Percentiles rank a stretch among this genome's conserved stretches.
Evolutionary conservation across 2,329 filamentous ascomycete genomes (phyloP).

Genomic region (Paecilomyces sp.): DNA sequence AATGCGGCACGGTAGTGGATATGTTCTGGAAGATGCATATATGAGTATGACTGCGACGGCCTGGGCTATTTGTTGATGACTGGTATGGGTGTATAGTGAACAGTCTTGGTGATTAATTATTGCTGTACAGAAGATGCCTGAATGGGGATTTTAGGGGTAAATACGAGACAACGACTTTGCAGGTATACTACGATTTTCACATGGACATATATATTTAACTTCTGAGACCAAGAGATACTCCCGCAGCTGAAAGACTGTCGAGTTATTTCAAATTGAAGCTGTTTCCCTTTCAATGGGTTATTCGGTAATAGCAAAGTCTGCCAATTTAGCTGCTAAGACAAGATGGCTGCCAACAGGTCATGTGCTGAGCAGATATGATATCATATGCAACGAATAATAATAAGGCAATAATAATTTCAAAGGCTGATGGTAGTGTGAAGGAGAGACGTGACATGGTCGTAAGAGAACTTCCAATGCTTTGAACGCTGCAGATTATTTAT

Average conservation of each 20-base stretch:
- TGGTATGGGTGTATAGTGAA: neutral
- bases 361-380: neutral
- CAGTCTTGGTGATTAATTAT: neutral
- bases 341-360: neutral
- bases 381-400: neutral
- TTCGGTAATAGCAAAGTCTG: neutral
- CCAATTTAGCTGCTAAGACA: neutral
- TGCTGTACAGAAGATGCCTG: neutral
- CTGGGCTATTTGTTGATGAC: neutral
- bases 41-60: neutral
- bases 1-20: constrained; percentile 7
- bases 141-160: neutral
- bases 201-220: neutral
- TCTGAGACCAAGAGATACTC: neutral
- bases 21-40: neutral
- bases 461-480: neutral
- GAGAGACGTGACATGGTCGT: neutral
- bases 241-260: neutral
- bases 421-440: neutral
- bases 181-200: neutral
- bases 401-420: neutral
- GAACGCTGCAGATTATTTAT: neutral
- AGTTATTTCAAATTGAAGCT: neutral
- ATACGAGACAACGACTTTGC: neutral
- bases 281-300: neutral